Evolutionary conservation across 768 basidiomycete species (phyloP).

Genomic region (Naganishia kalamii): DNA sequence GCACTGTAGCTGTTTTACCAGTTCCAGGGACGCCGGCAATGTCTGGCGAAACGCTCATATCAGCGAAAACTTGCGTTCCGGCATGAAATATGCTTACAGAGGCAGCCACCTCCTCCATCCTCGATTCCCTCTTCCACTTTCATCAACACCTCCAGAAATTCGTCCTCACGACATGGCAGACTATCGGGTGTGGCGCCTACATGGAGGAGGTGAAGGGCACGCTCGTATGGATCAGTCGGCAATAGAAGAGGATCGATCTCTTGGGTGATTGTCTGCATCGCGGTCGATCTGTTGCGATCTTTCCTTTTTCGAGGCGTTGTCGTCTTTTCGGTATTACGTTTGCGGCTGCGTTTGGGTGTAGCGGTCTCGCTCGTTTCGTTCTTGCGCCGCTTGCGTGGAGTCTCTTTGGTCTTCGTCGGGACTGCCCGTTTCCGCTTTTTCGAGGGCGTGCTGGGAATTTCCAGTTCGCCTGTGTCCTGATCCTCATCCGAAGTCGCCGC

Average conservation of each 20-base stretch:
- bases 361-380: conserved; percentile 43
- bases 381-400: conserved; percentile 24
- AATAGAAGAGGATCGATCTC: conserved; percentile 50
- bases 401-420: conserved; percentile 29
- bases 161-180: conserved; percentile 79
- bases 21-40: conserved; percentile 99
- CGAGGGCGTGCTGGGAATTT: conserved; percentile 10
- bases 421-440: conserved; percentile 20
- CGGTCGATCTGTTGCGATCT: background rate
- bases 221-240: conserved; percentile 70
- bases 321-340: background rate
- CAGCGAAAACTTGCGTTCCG: background rate
- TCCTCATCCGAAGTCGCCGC: conserved; percentile 12
- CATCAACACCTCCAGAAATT: conserved; percentile 68
- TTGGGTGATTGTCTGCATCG: conserved; percentile 29
- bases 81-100: conserved; percentile 59
- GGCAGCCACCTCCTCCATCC: conserved; percentile 87
- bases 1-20: conserved; percentile 84
- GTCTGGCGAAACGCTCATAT: conserved; percentile 53
- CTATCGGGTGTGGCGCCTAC: conserved; percentile 86
- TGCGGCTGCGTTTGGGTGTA: conserved; percentile 53
- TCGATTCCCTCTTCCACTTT: conserved; percentile 79
- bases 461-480: conserved; percentile 35
- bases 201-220: conserved; percentile 84
- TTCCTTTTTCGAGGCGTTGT: conserved; percentile 9